Base-by-base conservation (phyloP, 1,139 yeast species). In the Eremothecium sinecaudum region DNA sequence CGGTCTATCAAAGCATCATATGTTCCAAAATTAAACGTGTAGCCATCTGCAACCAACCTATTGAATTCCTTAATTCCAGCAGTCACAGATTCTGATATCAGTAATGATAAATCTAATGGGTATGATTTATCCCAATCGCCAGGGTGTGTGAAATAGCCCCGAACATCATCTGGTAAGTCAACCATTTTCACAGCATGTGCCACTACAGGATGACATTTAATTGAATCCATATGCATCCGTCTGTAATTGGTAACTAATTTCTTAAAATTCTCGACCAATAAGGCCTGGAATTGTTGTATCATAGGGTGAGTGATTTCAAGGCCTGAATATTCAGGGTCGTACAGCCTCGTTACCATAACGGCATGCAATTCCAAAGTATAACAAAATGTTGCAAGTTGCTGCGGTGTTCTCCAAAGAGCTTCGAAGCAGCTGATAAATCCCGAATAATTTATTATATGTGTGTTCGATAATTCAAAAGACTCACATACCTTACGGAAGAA, bases 301-400 rank as follows among this genome's bases (percentile, higher is more conserved):
- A 35, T 28, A 12, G 67, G 69, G 2, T 56, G 53, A 11, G 61
- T 59, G 37, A 68, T 54, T 25, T 61, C 64, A 26, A 67, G 48
- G 45, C 70, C 71, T 40, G 66, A 67, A 33, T 67, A 62, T 31
- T 71, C 75, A 18, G 73, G 56, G 42, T 73, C 75, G 46, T 71
- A 71, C 34, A 74, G 65, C 49, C 69, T 70, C 31, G 66, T 59
- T 13, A 73, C 56, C 41, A 75, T 46, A 18, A 61, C 56, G 1
- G 76, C 58, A 46, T 56, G 56, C 10, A 61, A 34, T 24, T 59
- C 58, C 13, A 60, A 39, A 26, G 46, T 45, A 26, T 43, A 32
- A 25, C 52, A 46, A 30, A 45, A 53, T 21, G 40, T 39, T 17
- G 45, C 47, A 15, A 50, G 35, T 2, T 47, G 42, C 35, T 50